Evolutionary conservation across 2,329 filamentous ascomycete species (phyloP).

Genomic region (Exserohilum rostratum): DNA sequence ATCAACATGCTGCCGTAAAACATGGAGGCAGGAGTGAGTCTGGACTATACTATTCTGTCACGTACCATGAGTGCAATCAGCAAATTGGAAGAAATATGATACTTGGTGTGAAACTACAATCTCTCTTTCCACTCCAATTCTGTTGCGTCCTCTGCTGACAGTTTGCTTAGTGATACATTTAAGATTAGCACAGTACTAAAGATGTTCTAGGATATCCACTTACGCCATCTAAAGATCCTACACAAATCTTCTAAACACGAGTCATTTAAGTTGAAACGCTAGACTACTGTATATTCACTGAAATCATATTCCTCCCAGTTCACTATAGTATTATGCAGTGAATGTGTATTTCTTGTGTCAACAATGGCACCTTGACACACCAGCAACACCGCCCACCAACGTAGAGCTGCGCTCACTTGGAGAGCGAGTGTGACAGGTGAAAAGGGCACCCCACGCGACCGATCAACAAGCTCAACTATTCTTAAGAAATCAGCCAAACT

Average conservation of each 20-base stretch:
- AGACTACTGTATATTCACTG: background rate
- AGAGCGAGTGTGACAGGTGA: background rate
- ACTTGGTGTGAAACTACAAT: too few species aligned
- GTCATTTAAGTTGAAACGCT: background rate
- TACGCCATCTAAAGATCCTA: background rate
- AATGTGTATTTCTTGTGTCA: background rate
- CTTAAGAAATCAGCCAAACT: background rate
- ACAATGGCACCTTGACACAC: background rate
- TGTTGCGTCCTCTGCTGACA: too few species aligned
- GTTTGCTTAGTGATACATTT: too few species aligned
- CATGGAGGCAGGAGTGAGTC: too few species aligned
- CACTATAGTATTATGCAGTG: background rate
- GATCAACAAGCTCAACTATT: background rate
- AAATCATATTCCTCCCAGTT: too few species aligned
- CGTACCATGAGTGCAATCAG: too few species aligned
- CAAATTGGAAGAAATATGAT: too few species aligned
- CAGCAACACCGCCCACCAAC: background rate
- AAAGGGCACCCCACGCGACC: background rate
- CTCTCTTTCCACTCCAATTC: too few species aligned
- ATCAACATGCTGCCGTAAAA: too few species aligned
- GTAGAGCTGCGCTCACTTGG: background rate
- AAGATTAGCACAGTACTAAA: too few species aligned
- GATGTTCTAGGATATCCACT: too few species aligned
- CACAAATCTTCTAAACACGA: background rate
- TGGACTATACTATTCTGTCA: too few species aligned